Evolutionary conservation across 2,329 filamentous ascomycete genomes (phyloP).

Genomic region (Fusarium verrucosum): DNA sequence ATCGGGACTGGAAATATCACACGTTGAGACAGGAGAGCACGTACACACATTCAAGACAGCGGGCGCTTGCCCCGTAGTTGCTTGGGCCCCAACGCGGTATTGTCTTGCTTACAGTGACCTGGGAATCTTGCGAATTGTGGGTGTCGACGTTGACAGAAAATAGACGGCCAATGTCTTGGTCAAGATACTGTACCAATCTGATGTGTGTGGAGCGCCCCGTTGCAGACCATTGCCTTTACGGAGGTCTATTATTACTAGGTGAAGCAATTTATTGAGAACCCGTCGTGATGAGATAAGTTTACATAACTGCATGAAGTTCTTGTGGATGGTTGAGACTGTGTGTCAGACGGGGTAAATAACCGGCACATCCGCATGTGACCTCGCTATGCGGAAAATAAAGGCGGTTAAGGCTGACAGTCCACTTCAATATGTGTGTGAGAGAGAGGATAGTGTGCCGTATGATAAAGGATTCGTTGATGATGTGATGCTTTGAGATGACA

Average conservation of each 20-base stretch:
- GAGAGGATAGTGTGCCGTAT: not conserved
- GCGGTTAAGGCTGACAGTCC: not conserved
- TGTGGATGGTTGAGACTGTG: slow-evolving; percentile 1
- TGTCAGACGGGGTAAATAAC: slow-evolving; percentile 43
- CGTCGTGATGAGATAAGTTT: not conserved
- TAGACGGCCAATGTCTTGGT: slow-evolving; percentile 21
- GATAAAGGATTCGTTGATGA: not conserved
- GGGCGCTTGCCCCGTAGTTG: slow-evolving; percentile 71
- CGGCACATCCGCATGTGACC: slow-evolving; percentile 7
- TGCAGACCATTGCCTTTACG: not conserved
- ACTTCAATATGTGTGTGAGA: not conserved
- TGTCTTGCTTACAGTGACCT: slow-evolving; percentile 77
- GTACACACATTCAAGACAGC: slow-evolving; percentile 76
- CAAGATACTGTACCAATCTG: not conserved
- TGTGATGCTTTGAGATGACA: not conserved
- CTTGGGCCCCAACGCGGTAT: slow-evolving; percentile 81
- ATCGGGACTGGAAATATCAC: slow-evolving; percentile 72
- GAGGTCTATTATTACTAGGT: not conserved
- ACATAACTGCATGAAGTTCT: not conserved
- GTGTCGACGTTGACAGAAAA: slow-evolving; percentile 60
- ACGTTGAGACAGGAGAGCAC: slow-evolving; percentile 77
- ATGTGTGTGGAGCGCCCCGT: not conserved
- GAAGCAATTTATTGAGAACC: not conserved
- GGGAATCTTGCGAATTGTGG: slow-evolving; percentile 74
- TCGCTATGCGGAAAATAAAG: not conserved